phyloP scores from a whole-genome alignment of 805 yeast genomes.

The Candida adriatica region DNA sequence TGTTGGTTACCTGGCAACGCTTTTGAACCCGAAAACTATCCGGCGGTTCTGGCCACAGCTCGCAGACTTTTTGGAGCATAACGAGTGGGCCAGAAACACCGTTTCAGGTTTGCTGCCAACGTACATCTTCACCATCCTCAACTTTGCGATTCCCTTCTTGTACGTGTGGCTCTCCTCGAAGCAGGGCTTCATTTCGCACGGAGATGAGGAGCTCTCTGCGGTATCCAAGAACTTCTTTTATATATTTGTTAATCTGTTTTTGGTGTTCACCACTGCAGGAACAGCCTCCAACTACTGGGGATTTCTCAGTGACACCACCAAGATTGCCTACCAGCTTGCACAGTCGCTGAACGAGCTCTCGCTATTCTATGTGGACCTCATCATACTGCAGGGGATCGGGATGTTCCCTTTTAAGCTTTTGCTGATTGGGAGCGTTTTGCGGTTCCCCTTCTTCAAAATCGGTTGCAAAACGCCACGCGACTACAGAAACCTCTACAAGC shows the following conservation, averaged over 20 bases:
- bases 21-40: slow-evolving; percentile 73
- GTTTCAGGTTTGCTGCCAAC: slow-evolving; percentile 91
- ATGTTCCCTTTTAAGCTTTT: slow-evolving; percentile 86
- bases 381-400: slow-evolving; percentile 77
- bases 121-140: slow-evolving; percentile 79
- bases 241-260: slow-evolving; percentile 86
- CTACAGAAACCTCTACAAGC: slow-evolving; percentile 64
- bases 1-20: slow-evolving; percentile 76
- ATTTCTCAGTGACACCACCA: slow-evolving; percentile 79
- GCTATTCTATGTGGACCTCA: slow-evolving; percentile 83
- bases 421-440: slow-evolving; percentile 68
- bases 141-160: slow-evolving; percentile 75
- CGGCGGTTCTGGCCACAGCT: slow-evolving; percentile 75
- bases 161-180: slow-evolving; percentile 75
- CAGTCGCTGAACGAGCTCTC: slow-evolving; percentile 73
- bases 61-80: slow-evolving; percentile 57
- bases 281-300: slow-evolving; percentile 81
- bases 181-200: slow-evolving; percentile 88
- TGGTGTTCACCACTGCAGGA: slow-evolving; percentile 91
- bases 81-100: slow-evolving; percentile 67
- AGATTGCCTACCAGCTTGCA: slow-evolving; percentile 82
- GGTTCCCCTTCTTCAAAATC: slow-evolving; percentile 61
- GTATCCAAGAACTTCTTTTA: slow-evolving; percentile 92
- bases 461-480: slow-evolving; percentile 80
- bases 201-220: slow-evolving; percentile 86